Evolutionary conservation across 2,329 filamentous ascomycete genomes (phyloP).

Genomic region (Ascochyta pisi): DNA sequence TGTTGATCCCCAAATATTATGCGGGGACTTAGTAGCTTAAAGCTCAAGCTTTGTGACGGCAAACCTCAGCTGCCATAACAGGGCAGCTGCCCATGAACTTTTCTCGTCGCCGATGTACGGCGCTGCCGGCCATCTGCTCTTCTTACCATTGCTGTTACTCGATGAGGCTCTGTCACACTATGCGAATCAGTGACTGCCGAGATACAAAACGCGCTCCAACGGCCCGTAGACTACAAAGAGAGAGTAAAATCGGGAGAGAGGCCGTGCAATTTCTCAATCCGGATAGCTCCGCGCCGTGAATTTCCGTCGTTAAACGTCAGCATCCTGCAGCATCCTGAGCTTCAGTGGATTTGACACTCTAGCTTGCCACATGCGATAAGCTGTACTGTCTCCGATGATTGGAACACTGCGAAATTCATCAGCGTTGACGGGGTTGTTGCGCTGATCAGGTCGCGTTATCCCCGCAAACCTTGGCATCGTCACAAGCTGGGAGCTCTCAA

Average conservation of each 20-base stretch:
- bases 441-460: slow-evolving; percentile 28
- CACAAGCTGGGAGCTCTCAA: slow-evolving; percentile 42
- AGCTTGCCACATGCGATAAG: slow-evolving; percentile 19
- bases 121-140: neutral
- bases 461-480: slow-evolving; percentile 46
- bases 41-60: neutral
- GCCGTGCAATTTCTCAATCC: slow-evolving; percentile 8
- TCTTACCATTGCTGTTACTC: slow-evolving; percentile 9
- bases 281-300: slow-evolving; percentile 19
- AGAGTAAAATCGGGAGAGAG: slow-evolving; percentile 9
- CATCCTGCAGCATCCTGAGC: slow-evolving; percentile 30
- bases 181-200: slow-evolving; percentile 1
- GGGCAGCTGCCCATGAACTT: neutral
- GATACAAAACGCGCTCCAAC: neutral
- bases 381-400: slow-evolving; percentile 11
- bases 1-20: neutral
- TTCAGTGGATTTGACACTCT: slow-evolving; percentile 6
- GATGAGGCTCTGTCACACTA: slow-evolving; percentile 16
- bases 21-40: neutral
- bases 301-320: slow-evolving; percentile 33
- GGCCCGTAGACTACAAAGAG: neutral
- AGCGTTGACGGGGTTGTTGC: slow-evolving; percentile 20
- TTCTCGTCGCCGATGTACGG: neutral
- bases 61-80: neutral
- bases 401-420: slow-evolving; percentile 1